Percentiles rank a stretch among this genome's conserved stretches.
These are phyloP conservation scores for Nelumbo lutea DNA, from an alignment of 164 flowering plant species.

Conservation along the genomic window DNA sequence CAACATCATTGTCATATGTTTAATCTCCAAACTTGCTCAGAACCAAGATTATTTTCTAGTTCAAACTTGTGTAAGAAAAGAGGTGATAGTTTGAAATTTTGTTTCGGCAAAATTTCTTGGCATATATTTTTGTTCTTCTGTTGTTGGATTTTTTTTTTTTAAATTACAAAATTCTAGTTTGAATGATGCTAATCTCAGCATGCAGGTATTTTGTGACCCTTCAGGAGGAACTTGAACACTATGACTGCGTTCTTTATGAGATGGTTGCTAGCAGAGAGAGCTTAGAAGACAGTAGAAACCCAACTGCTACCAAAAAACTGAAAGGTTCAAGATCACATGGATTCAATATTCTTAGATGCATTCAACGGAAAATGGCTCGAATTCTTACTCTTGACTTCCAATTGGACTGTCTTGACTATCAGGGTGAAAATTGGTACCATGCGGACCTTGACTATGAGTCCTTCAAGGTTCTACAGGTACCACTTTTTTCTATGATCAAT, in stretches of 20 bases:
- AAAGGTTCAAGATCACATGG: slow-evolving; percentile 57
- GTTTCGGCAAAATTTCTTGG: background rate
- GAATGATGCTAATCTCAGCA: background rate
- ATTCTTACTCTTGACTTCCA: slow-evolving; percentile 81
- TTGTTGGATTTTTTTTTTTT: background rate
- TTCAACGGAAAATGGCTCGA: slow-evolving; percentile 88
- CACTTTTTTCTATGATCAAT: background rate
- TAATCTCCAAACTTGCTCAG: background rate
- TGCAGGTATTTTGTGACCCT: slow-evolving; percentile 76
- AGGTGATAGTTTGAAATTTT: background rate
- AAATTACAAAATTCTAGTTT: background rate
- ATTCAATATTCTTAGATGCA: slow-evolving; percentile 73
- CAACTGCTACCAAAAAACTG: slow-evolving; percentile 35
- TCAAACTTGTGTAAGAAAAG: background rate
- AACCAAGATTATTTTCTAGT: background rate
- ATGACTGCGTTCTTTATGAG: slow-evolving; percentile 94
- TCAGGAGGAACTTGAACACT: slow-evolving; percentile 73
- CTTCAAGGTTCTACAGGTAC: slow-evolving; percentile 84
- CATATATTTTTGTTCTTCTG: background rate
- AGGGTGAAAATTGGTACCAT: slow-evolving; percentile 78
- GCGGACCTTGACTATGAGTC: slow-evolving; percentile 97
- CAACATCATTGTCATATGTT: background rate
- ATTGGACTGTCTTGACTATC: slow-evolving; percentile 87
- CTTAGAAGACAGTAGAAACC: slow-evolving; percentile 60
- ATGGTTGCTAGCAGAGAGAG: slow-evolving; percentile 95